phyloP scores from a whole-genome alignment of 1,139 yeast species.

The Diutina mesorugosa region DNA sequence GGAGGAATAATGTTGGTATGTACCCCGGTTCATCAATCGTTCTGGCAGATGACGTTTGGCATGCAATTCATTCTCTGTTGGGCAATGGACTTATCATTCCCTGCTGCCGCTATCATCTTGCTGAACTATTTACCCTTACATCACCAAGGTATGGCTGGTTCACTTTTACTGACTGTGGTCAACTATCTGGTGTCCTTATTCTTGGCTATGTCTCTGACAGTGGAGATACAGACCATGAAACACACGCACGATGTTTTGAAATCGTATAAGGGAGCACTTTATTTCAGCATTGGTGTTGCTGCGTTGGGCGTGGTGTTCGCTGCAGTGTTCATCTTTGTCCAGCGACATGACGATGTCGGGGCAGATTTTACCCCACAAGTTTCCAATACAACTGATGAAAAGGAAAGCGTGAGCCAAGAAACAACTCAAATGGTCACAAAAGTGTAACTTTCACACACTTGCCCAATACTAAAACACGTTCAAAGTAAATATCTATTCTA shows the following conservation, averaged over 20 bases:
- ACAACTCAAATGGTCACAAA: background rate
- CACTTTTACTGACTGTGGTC: constrained; percentile 46
- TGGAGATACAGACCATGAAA: constrained; percentile 23
- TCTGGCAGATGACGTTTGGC: constrained; percentile 31
- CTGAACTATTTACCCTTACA: constrained; percentile 36
- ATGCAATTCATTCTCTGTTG: constrained; percentile 36
- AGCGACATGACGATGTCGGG: constrained; percentile 4
- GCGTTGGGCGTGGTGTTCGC: constrained; percentile 21
- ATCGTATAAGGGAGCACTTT: constrained; percentile 32
- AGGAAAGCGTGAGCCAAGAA: background rate
- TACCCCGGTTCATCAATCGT: constrained; percentile 36
- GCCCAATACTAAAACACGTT: background rate
- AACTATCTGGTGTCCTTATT: constrained; percentile 55
- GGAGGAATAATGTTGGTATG: constrained; percentile 36
- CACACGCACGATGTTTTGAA: constrained; percentile 11
- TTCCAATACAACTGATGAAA: background rate
- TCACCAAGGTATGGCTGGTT: constrained; percentile 56
- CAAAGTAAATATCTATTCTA: background rate
- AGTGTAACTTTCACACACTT: background rate
- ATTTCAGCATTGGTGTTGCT: constrained; percentile 26
- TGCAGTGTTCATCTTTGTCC: constrained; percentile 16
- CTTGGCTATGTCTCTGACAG: constrained; percentile 53
- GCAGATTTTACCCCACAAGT: background rate
- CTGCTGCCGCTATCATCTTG: constrained; percentile 43
- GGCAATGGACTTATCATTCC: constrained; percentile 59